Conservation (phyloP, 192 early-diverging fungal species). For the Coemansia umbellata region DNA sequence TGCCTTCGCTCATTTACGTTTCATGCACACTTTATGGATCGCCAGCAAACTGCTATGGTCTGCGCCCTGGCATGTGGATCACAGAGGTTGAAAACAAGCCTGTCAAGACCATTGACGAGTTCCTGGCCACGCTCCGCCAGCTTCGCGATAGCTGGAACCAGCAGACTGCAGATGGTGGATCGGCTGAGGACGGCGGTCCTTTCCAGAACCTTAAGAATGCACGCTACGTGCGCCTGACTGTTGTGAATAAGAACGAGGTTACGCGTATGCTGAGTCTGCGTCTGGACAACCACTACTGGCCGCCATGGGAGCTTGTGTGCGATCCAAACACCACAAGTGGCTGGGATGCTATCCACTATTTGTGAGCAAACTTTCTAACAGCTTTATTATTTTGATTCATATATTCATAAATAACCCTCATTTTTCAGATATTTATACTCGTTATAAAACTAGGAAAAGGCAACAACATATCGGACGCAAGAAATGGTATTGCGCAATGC, state of each 20-base stretch:
- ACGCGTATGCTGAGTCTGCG: conserved; percentile 70
- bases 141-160: background rate
- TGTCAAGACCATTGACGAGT: conserved; percentile 60
- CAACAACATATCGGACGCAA: too few species aligned
- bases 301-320: conserved; percentile 61
- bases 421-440: too few species aligned
- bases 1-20: conserved; percentile 66
- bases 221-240: conserved; percentile 45
- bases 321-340: conserved; percentile 48
- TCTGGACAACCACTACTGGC: conserved; percentile 74
- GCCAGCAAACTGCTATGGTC: conserved; percentile 61
- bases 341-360: conserved; percentile 41
- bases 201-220: conserved; percentile 1
- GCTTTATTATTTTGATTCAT: background rate
- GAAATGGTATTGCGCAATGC: background rate
- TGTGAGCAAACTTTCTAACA: background rate
- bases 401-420: too few species aligned
- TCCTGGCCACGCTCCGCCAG: conserved; percentile 51
- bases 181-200: background rate
- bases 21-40: conserved; percentile 72
- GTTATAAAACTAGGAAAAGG: too few species aligned
- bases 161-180: background rate
- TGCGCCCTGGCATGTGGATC: conserved; percentile 74
- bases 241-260: conserved; percentile 51
- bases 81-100: conserved; percentile 64